Evolutionary conservation across 805 yeast genomes (phyloP).

Genomic region (Millerozyma miso): DNA sequence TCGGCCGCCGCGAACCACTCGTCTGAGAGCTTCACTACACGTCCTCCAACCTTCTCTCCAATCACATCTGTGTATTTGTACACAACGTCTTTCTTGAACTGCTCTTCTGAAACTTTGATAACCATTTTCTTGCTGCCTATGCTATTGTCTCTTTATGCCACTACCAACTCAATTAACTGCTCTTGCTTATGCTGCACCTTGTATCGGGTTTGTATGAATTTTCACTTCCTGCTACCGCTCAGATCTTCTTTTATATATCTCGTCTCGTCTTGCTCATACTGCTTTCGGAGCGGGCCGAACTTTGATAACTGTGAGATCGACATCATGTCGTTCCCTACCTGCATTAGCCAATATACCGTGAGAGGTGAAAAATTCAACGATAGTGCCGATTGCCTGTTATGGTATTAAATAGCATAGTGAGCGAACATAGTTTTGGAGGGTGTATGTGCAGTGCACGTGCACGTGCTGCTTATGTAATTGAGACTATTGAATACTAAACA

Average conservation of each 20-base stretch:
- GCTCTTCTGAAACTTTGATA: slow-evolving; percentile 18
- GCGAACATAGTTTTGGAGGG: no score
- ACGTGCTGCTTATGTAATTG: slow-evolving; percentile 1
- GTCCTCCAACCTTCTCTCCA: slow-evolving; percentile 81
- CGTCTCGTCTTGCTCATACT: background rate
- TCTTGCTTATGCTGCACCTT: background rate
- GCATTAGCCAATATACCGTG: background rate
- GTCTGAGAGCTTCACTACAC: slow-evolving; percentile 65
- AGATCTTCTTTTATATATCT: background rate
- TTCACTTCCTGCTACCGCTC: background rate
- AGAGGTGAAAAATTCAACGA: background rate
- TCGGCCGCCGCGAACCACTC: slow-evolving; percentile 96
- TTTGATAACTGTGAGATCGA: background rate
- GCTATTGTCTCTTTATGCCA: slow-evolving; percentile 14
- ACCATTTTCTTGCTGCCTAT: background rate
- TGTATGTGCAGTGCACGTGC: no score
- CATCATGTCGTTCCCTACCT: background rate
- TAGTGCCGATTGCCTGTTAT: background rate
- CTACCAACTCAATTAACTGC: slow-evolving; percentile 1
- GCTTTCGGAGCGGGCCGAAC: background rate
- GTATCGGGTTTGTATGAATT: background rate
- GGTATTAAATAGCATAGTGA: background rate
- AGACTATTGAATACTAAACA: slow-evolving; percentile 1
- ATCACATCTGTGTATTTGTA: slow-evolving; percentile 69
- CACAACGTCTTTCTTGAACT: slow-evolving; percentile 45